These are phyloP conservation scores for Artemisia argyi DNA, from an alignment of 129 eudicot genomes.

Conservation along the genomic window DNA sequence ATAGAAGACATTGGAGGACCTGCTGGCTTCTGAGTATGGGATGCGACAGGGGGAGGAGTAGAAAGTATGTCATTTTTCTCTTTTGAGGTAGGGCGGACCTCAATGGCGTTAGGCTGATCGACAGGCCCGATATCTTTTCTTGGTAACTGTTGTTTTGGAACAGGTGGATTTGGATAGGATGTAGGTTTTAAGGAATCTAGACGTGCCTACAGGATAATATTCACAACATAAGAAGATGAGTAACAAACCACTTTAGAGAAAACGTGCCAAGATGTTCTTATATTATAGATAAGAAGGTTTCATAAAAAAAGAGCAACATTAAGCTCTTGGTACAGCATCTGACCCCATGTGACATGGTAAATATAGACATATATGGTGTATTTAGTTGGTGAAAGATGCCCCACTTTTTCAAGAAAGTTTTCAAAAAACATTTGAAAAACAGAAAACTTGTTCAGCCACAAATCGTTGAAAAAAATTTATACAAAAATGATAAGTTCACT, in stretches of 20 bases:
- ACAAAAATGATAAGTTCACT: too few relatives aligned
- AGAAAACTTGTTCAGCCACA: too few relatives aligned
- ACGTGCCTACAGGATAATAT: constrained; percentile 54
- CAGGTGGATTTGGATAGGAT: constrained; percentile 44
- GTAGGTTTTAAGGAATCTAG: constrained; percentile 48
- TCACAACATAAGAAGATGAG: constrained; percentile 7
- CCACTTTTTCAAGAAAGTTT: too few relatives aligned
- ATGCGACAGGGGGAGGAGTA: constrained; percentile 39
- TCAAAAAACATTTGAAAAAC: too few relatives aligned
- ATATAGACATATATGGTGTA: too few relatives aligned
- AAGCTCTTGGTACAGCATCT: too few relatives aligned
- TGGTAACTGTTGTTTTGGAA: constrained; percentile 57
- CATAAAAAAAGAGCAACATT: too few relatives aligned
- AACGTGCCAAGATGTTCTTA: neutral
- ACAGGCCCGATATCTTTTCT: constrained; percentile 42
- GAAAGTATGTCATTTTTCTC: constrained; percentile 48
- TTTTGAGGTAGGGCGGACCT: constrained; percentile 43
- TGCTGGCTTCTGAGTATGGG: constrained; percentile 57
- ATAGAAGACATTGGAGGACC: constrained; percentile 44
- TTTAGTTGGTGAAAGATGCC: too few relatives aligned
- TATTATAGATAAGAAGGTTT: too few relatives aligned
- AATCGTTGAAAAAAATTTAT: too few relatives aligned
- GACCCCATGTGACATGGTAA: too few relatives aligned
- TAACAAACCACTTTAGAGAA: neutral
- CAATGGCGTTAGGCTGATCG: constrained; percentile 45